Percentiles rank a stretch among this genome's conserved stretches.
Conservation (phyloP, 2,329 filamentous ascomycete species). For the Xylaria sp. region DNA sequence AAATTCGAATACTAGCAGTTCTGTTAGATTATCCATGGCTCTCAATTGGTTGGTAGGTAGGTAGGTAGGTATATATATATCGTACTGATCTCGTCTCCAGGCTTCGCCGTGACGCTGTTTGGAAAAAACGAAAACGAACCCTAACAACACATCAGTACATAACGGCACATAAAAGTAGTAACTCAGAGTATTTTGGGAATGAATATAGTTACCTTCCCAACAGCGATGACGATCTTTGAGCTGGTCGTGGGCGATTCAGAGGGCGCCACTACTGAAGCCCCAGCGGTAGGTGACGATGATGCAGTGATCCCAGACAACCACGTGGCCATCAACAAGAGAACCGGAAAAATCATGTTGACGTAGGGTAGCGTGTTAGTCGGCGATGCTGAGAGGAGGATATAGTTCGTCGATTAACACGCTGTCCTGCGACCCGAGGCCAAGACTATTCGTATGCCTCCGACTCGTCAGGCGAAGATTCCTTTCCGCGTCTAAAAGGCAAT, state of each 20-base stretch:
- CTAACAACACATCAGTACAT: background rate
- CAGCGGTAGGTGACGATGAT: background rate
- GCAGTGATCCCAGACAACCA: background rate
- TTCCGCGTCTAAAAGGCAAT: background rate
- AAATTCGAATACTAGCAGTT: constrained; percentile 12
- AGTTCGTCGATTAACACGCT: background rate
- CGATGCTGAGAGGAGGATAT: background rate
- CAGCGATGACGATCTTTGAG: background rate
- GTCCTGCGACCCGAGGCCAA: background rate
- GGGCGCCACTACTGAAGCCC: background rate
- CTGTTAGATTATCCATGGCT: background rate
- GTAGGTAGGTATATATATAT: background rate
- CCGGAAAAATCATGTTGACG: background rate
- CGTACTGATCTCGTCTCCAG: constrained; percentile 3
- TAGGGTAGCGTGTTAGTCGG: no score
- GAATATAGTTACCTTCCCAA: background rate
- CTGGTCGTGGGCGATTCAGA: background rate
- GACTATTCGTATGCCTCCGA: background rate
- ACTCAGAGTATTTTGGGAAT: background rate
- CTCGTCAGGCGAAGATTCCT: background rate
- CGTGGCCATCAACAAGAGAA: background rate
- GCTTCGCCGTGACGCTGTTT: background rate
- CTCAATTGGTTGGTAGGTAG: no score
- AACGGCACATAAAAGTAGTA: no score
- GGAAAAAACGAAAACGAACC: constrained; percentile 10